Evolutionary conservation across 345 rosid species (phyloP), one percentile per base, ranked within the genome.

Genomic region (Cardiospermum halicacabum): DNA sequence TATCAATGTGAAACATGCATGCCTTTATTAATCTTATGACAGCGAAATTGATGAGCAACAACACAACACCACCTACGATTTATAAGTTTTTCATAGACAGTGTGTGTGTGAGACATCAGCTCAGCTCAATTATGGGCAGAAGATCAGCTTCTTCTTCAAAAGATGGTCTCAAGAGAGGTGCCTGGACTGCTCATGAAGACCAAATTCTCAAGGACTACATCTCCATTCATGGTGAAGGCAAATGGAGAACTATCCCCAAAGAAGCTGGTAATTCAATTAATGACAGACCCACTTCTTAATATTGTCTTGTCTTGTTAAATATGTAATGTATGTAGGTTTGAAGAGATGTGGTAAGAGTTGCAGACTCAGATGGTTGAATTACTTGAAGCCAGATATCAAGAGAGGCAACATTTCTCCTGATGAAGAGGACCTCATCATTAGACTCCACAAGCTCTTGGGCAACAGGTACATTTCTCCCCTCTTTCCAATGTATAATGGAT

Each of bases 331-430:
- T 2, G 13, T 48, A 67, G 77, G 72, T 19, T 57, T 68, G 0
- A 75, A 53, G 72, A 53, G 79, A 56, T 56, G 83, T 16, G 80
- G 76, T 19, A 79, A 76, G 74, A 79, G 83, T 60, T 79, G 83
- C 66, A 71, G 83, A 28, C 72, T 76, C 3, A 31, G 80, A 5
- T 79, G 83, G 83, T 60, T 76, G 42, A 79, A 79, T 59, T 76
- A 79, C 18, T 62, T 75, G 51, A 72, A 77, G 36, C 82, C 82
- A 5, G 75, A 75, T 43, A 75, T 78, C 71, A 78, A 75, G 62
- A 70, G 83, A 45, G 83, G 83, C 5, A 73, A 79, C 53, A 73
- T 79, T 40, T 19, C 80, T 6, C 43, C 49, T 1, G 76, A 76
- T 16, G 83, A 79, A 68, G 83, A 79, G 55, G 83, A 76, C 60